A percentile compares a stretch with the other conserved stretches of the same genome.
Conservation (phyloP, 2,329 filamentous ascomycete species). For the Emmonsiellopsis sp. region DNA sequence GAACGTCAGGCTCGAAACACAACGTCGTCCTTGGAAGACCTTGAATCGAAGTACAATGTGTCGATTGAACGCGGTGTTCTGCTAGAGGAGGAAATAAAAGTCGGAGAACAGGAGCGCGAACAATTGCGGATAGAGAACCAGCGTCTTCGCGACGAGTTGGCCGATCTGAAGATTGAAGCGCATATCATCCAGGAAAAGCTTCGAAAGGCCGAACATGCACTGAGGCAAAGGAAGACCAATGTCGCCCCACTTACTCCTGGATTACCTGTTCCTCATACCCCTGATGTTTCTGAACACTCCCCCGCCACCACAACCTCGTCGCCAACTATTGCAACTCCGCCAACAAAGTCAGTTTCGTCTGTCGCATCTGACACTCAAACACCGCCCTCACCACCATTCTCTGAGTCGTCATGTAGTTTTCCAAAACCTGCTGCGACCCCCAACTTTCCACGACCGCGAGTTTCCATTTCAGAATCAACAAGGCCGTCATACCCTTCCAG, state of each 20-base stretch:
- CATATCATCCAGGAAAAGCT: slow-evolving; percentile 94
- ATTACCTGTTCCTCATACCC: slow-evolving; percentile 50
- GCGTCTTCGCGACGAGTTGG: slow-evolving; percentile 78
- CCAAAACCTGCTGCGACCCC: slow-evolving; percentile 47
- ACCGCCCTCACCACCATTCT: slow-evolving; percentile 88
- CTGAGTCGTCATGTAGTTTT: slow-evolving; percentile 62
- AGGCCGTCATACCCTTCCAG: slow-evolving; percentile 38
- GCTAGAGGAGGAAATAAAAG: slow-evolving; percentile 89
- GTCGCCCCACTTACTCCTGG: slow-evolving; percentile 41
- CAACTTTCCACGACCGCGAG: slow-evolving; percentile 33
- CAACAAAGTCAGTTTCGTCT: slow-evolving; percentile 57
- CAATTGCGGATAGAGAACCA: slow-evolving; percentile 81
- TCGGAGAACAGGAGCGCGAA: slow-evolving; percentile 87
- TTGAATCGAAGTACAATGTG: slow-evolving; percentile 95
- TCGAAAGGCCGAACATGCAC: slow-evolving; percentile 54
- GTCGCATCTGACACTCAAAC: slow-evolving; percentile 60
- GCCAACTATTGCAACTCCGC: slow-evolving; percentile 80
- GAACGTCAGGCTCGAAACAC: slow-evolving; percentile 94
- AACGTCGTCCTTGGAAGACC: slow-evolving; percentile 87
- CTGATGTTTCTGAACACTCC: slow-evolving; percentile 49
- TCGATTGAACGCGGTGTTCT: slow-evolving; percentile 86
- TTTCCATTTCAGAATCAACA: slow-evolving; percentile 41
- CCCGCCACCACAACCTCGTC: slow-evolving; percentile 82
- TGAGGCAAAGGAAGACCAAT: slow-evolving; percentile 40
- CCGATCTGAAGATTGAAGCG: slow-evolving; percentile 86